Conservation (phyloP, 495 filamentous ascomycete genomes). For the Aspergillus olivimuriae region DNA sequence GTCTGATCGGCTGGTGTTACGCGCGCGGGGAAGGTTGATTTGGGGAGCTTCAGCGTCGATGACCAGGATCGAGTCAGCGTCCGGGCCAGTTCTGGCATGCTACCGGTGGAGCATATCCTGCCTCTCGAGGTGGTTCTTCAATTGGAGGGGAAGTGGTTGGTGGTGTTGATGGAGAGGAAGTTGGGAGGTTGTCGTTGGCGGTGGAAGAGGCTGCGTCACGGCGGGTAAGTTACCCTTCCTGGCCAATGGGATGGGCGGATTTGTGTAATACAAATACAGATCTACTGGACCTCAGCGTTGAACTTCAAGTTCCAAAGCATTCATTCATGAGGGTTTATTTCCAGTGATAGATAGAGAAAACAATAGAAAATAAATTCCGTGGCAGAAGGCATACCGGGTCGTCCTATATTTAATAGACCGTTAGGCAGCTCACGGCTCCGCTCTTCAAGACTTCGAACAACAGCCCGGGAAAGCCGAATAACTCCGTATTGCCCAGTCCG, state of each 20-base stretch:
- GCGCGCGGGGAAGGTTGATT: slow-evolving; percentile 52
- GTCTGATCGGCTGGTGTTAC: slow-evolving; percentile 43
- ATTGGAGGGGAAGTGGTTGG: neutral
- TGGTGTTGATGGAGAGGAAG: slow-evolving; percentile 1
- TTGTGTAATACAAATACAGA: too few relatives aligned
- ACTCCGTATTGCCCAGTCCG: slow-evolving; percentile 66
- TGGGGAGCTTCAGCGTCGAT: slow-evolving; percentile 54
- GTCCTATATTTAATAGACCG: too few relatives aligned
- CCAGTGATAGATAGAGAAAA: too few relatives aligned
- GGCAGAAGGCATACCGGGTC: too few relatives aligned
- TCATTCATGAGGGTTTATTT: too few relatives aligned
- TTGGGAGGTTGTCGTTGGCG: slow-evolving; percentile 7
- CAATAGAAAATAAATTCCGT: too few relatives aligned
- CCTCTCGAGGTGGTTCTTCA: slow-evolving; percentile 2
- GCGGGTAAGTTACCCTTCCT: neutral
- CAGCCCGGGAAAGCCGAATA: slow-evolving; percentile 90
- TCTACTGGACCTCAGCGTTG: too few relatives aligned
- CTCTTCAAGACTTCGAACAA: slow-evolving; percentile 96
- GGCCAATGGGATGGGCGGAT: too few relatives aligned
- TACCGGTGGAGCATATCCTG: slow-evolving; percentile 33
- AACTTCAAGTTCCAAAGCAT: too few relatives aligned
- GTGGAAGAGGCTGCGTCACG: neutral
- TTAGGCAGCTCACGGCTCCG: slow-evolving; percentile 79
- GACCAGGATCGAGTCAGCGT: slow-evolving; percentile 48
- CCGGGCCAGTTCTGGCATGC: slow-evolving; percentile 44